Percentiles rank a stretch among this genome's conserved stretches.
These are phyloP conservation scores for Tolypocladium guangdongense DNA, from an alignment of 2,329 filamentous ascomycete genomes.

Conservation along the genomic window DNA sequence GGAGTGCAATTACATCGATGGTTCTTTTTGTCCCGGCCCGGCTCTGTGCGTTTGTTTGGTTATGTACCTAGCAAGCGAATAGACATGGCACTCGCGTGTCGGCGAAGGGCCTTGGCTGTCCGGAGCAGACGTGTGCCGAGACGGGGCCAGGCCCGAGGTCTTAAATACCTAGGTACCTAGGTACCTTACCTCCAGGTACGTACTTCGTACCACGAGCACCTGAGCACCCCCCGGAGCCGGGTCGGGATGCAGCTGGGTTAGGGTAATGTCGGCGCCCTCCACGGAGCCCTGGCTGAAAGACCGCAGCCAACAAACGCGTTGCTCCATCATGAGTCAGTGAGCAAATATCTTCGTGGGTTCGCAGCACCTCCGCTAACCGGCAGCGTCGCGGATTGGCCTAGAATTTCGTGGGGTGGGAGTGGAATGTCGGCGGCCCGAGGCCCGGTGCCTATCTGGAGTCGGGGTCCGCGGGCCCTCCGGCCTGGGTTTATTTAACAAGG, in stretches of 20 bases:
- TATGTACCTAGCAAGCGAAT: background rate
- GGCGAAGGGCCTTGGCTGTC: background rate
- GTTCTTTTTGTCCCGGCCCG: slow-evolving; percentile 6
- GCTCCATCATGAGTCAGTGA: too few relatives aligned
- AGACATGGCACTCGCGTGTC: background rate
- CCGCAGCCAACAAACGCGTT: background rate
- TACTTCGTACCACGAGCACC: background rate
- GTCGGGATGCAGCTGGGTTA: background rate
- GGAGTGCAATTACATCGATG: slow-evolving; percentile 36
- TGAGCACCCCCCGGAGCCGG: background rate
- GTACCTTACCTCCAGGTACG: too few relatives aligned
- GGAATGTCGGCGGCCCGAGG: background rate
- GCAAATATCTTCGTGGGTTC: too few relatives aligned
- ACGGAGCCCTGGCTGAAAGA: background rate
- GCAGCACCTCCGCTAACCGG: background rate
- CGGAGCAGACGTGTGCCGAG: background rate
- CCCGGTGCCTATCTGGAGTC: background rate
- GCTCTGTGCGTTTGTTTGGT: background rate
- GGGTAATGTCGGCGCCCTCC: background rate
- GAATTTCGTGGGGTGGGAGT: background rate
- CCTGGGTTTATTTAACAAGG: background rate
- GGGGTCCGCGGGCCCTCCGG: background rate
- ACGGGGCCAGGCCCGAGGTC: background rate
- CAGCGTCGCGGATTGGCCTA: background rate
- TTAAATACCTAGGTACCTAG: too few relatives aligned